Evolutionary conservation across 176 grass and related monocot species (phyloP).

Genomic region (Rhynchospora tenuis): DNA sequence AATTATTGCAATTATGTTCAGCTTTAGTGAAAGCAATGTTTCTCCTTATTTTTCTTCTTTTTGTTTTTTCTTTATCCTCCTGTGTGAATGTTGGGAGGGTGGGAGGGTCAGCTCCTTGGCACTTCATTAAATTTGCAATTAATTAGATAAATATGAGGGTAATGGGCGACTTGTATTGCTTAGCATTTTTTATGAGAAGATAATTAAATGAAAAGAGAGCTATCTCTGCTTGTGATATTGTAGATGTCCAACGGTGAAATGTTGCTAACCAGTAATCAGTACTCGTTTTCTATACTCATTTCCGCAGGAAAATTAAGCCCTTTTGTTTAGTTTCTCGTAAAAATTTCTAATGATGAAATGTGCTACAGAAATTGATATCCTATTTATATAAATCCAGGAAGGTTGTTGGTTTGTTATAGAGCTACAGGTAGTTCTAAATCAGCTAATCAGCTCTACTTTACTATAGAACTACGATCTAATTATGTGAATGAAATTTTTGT

Average conservation of each 20-base stretch:
- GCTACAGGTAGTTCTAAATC: background rate
- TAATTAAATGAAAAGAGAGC: background rate
- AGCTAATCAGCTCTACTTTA: background rate
- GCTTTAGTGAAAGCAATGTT: constrained; percentile 29
- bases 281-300: no score
- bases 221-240: background rate
- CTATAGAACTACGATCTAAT: background rate
- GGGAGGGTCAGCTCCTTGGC: background rate
- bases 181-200: background rate
- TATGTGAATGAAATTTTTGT: background rate
- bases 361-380: background rate
- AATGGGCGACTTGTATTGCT: background rate
- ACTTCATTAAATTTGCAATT: background rate
- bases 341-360: background rate
- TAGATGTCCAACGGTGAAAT: background rate
- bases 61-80: background rate
- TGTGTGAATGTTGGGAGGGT: no score
- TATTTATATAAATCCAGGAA: background rate
- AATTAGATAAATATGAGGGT: background rate
- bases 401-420: background rate
- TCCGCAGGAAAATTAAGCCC: background rate
- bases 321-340: background rate
- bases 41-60: background rate
- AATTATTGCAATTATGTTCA: constrained; percentile 2
- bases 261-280: background rate